Conservation (phyloP, 2,329 filamentous ascomycete genomes). For the Chrysosporium keratinophilum region DNA sequence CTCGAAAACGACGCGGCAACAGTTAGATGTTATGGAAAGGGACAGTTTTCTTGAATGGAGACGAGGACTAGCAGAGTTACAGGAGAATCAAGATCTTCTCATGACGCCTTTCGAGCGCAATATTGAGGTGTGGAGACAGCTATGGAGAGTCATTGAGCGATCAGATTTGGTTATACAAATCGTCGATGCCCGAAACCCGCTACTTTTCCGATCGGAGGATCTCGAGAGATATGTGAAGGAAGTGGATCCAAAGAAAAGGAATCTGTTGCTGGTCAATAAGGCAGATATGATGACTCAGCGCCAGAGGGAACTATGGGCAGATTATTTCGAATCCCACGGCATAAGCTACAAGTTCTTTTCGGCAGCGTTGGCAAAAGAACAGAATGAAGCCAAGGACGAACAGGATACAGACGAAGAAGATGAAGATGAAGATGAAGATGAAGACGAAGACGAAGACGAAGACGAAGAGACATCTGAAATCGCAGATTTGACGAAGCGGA, state of each 20-base stretch:
- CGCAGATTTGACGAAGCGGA: constrained; percentile 13
- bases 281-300: constrained; percentile 93
- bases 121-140: constrained; percentile 90
- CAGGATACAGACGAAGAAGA: constrained; percentile 58
- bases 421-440: constrained; percentile 62
- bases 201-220: constrained; percentile 90
- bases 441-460: constrained; percentile 43
- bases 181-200: constrained; percentile 88
- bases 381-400: constrained; percentile 67
- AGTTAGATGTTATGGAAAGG: constrained; percentile 70
- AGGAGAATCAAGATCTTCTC: constrained; percentile 85
- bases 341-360: constrained; percentile 97
- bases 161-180: constrained; percentile 96
- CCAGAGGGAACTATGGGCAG: constrained; percentile 75
- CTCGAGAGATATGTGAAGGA: constrained; percentile 90
- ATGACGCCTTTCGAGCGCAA: constrained; percentile 99
- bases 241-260: constrained; percentile 77
- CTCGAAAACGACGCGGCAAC: constrained; percentile 65
- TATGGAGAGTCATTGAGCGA: constrained; percentile 96
- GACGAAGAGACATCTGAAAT: constrained; percentile 27
- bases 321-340: constrained; percentile 66
- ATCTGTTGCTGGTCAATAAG: constrained; percentile 91
- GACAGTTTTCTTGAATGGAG: constrained; percentile 80
- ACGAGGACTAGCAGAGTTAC: constrained; percentile 77
- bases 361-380: constrained; percentile 78